A percentile compares a stretch with the other conserved stretches of the same genome.
phyloP scores from a whole-genome alignment of 2,329 filamentous ascomycete genomes.

The Lasiodiplodia citricola region DNA sequence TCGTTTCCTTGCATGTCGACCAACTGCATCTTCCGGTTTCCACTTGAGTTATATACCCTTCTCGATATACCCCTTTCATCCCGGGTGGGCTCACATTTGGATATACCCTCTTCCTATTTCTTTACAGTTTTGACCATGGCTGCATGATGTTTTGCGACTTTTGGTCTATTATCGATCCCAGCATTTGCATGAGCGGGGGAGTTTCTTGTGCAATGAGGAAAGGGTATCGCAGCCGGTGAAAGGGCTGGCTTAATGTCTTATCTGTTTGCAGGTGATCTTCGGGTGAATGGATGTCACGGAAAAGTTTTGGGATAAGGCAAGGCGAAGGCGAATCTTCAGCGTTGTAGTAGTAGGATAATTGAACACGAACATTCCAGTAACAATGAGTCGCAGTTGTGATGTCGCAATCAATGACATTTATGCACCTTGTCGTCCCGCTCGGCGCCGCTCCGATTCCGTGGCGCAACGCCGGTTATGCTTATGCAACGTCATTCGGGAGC shows the following conservation, averaged over 20 bases:
- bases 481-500: background rate
- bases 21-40: conserved; percentile 12
- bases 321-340: background rate
- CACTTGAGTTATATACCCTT: conserved; percentile 14
- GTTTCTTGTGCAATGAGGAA: conserved; percentile 2
- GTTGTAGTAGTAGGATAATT: conserved; percentile 6
- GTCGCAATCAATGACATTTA: background rate
- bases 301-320: background rate
- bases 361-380: conserved; percentile 10
- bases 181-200: conserved; percentile 16
- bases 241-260: conserved; percentile 22
- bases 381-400: background rate
- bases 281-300: conserved; percentile 6
- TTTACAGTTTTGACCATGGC: background rate
- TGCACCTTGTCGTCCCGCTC: background rate
- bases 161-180: background rate
- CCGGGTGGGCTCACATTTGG: conserved; percentile 12
- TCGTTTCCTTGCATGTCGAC: conserved; percentile 14
- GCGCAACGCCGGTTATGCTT: background rate
- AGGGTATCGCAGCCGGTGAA: background rate
- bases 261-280: background rate
- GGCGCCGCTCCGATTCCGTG: background rate
- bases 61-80: conserved; percentile 19
- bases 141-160: conserved; percentile 7
- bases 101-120: conserved; percentile 9